Base-by-base conservation (phyloP, 768 basidiomycete genomes). In the Mycena rebaudengoi region DNA sequence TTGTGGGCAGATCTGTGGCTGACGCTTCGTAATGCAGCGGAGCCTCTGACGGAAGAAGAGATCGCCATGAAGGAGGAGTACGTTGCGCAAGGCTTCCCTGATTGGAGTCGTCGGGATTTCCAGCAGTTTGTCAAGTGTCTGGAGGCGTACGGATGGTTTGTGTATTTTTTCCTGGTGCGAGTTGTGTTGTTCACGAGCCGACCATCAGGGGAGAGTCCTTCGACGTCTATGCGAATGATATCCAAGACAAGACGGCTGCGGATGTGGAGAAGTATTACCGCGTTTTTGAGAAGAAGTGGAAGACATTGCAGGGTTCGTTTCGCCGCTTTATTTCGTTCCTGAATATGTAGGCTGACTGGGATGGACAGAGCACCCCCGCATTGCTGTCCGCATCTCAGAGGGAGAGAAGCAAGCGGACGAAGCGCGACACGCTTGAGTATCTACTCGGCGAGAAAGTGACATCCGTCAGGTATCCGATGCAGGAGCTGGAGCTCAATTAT, bases 401-500 rank as follows among this genome's bases (percentile, higher is more conserved):
- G 96, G 96, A 29, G 95, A 97, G n/a, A 72, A 89, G 90, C 4
- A 95, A 95, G 73, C 92, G 96, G 30, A 91, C 90, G 73, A 94
- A 94, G 71, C 88, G 92, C 5, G 91, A 91, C 54, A 91, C 92
- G 69, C 85, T 92, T 16, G 90, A 93, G 68, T 83, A 85, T 30
- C 86, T 96, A 8, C 86, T 99, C 29, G 80, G 88, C 52, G 85
- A 88, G 72, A 98, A 98, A 75, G 92, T 99, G 70, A 81, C 81
- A 21, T 91, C 91, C 2, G 91, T 94, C 60, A 83, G 86, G 37
- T 95, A 91, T 76, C 98, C 98, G 1, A 95, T 99, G 90, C 97
- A 99, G 75, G 96, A 98, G 76, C 88, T 99, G 48, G 93, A 97
- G 76, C 88, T 99, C 53, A 92, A 93, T 75, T 98, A 99, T 70